A percentile compares a stretch with the other conserved stretches of the same genome.
These are phyloP conservation scores for maize (Zea mays) DNA, from an alignment of 176 grass and related monocot species.

Conservation along the genomic window Zm-B73-REFERENCE-NAM-5.0 NC_050100.1:210851501-210852000, in stretches of 20 bases:
- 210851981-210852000: no score
- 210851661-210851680: conserved; percentile 34
- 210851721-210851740: background rate
- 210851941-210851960: no score
- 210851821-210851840: no score
- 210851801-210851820: no score
- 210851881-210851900: no score
- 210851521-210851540: conserved; percentile 50
- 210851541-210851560: conserved; percentile 69
- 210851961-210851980: no score
- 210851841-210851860: no score
- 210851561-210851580: conserved; percentile 91
- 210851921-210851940: no score
- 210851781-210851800: no score
- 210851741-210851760: background rate
- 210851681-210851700: conserved; percentile 26
- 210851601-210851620: conserved; percentile 85
- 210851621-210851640: conserved; percentile 80
- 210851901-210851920: no score
- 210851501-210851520: conserved; percentile 16
- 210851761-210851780: no score
- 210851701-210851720: conserved; percentile 13
- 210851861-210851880: no score
- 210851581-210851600: conserved; percentile 76
- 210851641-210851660: conserved; percentile 93